Base-by-base conservation (phyloP, 805 yeast species). In the Hanseniaspora guilliermondii region DNA sequence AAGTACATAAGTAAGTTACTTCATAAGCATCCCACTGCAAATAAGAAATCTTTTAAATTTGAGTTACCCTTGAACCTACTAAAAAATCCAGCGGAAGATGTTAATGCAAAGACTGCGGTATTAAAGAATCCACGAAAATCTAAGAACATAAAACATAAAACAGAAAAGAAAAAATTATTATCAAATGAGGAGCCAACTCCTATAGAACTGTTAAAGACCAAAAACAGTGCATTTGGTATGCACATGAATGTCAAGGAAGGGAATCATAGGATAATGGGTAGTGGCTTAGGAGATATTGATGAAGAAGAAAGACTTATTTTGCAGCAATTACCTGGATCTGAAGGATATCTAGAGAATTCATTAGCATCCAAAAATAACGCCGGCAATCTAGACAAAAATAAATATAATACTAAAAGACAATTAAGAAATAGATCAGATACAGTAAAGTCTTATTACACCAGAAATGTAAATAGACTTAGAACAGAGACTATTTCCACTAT, bases 241-340 rank as follows among this genome's bases (percentile, higher is more conserved):
- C 54, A 33, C 7, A 37, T 47, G 7, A 37, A 33, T 14, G 49
- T 49, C 5, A 58, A 55, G 11, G 55, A 54, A 19, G 57, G 56
- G 17, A 64, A 61, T 36, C 60, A 59, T 14, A 54, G 56, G 5
- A 30, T 55, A 25, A 14, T 11, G 9, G 27, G 16, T 22, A 22
- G 17, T 12, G 47, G 47, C 1, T 27, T 32, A 6, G 52, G 56
- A 9, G 57, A 56, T 19, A 58, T 53, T 16, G 60, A 58, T 35
- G 63, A 57, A 37, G 56, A 58, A 17, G 66, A 66, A 33, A 58
- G 58, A 16, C 61, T 49, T 21, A 45, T 62, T 46, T 38, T 68
- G 36, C 58, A 64, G 17, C 64, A 62, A 14, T 62, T 68, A 22
- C 71, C 71, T 1, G 71, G 71, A 24, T 68, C 67, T 56, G 70